A percentile compares a stretch with the other conserved stretches of the same genome.
These are phyloP conservation scores for Trypanosoma scelopori DNA, from an alignment of 208 protist species.

Conservation along the genomic window DNA sequence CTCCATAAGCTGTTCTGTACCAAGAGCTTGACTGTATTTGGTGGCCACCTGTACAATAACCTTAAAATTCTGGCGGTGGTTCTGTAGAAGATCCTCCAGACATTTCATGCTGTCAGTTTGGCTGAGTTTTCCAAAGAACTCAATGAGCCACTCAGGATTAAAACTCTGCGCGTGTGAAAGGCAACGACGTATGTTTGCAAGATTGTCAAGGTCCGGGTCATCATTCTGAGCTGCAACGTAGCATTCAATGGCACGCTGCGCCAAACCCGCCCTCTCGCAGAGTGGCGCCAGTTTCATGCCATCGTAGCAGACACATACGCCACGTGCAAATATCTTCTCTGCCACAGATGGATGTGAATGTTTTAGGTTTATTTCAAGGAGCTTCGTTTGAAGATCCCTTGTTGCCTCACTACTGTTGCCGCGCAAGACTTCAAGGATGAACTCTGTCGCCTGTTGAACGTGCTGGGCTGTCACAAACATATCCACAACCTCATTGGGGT, in stretches of 20 bases:
- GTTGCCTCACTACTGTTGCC: constrained; percentile 90
- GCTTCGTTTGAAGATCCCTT: constrained; percentile 97
- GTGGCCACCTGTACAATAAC: constrained; percentile 98
- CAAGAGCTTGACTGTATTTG: constrained; percentile 98
- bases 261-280: constrained; percentile 98
- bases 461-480: constrained; percentile 95
- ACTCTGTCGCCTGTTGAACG: constrained; percentile 96
- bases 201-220: constrained; percentile 76
- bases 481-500: constrained; percentile 93
- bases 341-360: constrained; percentile 96
- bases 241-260: constrained; percentile 97
- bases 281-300: constrained; percentile 93
- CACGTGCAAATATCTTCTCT: constrained; percentile 97
- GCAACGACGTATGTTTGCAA: constrained; percentile 98
- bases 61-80: constrained; percentile 97
- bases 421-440: constrained; percentile 98
- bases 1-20: constrained; percentile 93
- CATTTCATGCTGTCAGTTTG: constrained; percentile 96
- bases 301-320: constrained; percentile 98
- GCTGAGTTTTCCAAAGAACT: constrained; percentile 97
- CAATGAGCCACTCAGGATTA: constrained; percentile 94
- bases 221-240: constrained; percentile 93
- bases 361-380: constrained; percentile 99
- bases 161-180: constrained; percentile 95
- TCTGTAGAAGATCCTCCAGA: constrained; percentile 95